Evolutionary conservation across 495 filamentous ascomycete genomes (phyloP).

Genomic region (Cladorrhinum samala): DNA sequence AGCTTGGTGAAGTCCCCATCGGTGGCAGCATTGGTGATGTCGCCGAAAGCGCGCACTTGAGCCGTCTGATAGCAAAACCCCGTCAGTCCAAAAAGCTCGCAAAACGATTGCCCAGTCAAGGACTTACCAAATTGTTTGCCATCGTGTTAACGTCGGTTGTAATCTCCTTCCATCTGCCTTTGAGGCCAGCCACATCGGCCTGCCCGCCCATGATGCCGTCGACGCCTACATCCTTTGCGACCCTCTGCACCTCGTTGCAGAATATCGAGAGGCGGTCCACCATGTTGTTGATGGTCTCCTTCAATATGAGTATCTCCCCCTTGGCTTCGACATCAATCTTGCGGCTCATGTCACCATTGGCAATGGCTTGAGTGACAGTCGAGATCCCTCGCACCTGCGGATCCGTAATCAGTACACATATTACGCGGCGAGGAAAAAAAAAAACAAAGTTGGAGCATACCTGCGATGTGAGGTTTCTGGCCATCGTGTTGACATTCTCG

Average conservation of each 20-base stretch:
- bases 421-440: background rate
- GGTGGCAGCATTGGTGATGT: constrained; percentile 94
- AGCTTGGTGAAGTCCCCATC: constrained; percentile 95
- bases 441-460: constrained; percentile 16
- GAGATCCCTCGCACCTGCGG: constrained; percentile 86
- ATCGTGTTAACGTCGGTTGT: constrained; percentile 97
- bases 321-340: constrained; percentile 95
- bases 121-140: constrained; percentile 76
- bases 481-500: constrained; percentile 93
- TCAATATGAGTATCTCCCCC: constrained; percentile 88
- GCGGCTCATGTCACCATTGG: constrained; percentile 84
- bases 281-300: constrained; percentile 99
- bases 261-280: constrained; percentile 92
- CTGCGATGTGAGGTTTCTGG: constrained; percentile 88
- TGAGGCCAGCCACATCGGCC: constrained; percentile 88
- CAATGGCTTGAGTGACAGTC: constrained; percentile 94
- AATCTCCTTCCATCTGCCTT: constrained; percentile 97
- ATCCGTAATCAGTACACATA: background rate
- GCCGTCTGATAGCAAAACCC: constrained; percentile 52
- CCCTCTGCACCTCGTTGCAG: constrained; percentile 93
- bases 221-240: constrained; percentile 94
- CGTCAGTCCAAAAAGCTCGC: constrained; percentile 10
- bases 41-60: constrained; percentile 95
- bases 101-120: background rate
- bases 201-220: constrained; percentile 99